Percentiles rank a stretch among this genome's conserved stretches.
phyloP scores from a whole-genome alignment of 345 rosid species.

The Populus davidiana region DNA sequence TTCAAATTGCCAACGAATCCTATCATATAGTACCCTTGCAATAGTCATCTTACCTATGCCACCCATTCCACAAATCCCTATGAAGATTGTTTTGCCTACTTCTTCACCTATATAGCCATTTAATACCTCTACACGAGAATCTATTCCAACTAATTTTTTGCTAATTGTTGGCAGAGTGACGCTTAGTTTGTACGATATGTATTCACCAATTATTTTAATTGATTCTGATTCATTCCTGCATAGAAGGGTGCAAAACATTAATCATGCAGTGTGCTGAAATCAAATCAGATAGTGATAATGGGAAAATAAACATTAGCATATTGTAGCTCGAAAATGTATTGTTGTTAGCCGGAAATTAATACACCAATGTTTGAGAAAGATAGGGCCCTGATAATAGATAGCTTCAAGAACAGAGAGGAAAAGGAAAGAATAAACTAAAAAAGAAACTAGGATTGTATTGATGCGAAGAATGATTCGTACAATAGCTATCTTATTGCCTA shows the following conservation, averaged over 20 bases:
- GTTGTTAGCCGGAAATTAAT: no score
- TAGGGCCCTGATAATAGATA: not conserved
- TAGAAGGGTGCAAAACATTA: not conserved
- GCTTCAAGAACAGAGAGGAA: no score
- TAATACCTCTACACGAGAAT: not conserved
- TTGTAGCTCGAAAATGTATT: no score
- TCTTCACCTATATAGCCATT: not conserved
- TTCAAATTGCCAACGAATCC: not conserved
- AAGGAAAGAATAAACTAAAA: no score
- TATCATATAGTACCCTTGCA: constrained; percentile 1
- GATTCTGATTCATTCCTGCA: not conserved
- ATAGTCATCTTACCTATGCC: not conserved
- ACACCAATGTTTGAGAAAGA: not conserved
- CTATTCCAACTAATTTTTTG: not conserved
- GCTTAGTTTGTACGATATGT: not conserved
- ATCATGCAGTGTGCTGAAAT: not conserved
- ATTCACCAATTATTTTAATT: not conserved
- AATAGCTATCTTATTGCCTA: no score
- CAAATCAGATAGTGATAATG: no score
- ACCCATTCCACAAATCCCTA: constrained; percentile 8
- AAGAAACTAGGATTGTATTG: no score
- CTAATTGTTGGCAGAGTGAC: not conserved
- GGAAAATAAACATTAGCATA: no score
- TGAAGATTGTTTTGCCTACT: not conserved
- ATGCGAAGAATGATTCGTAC: no score